A percentile compares a stretch with the other conserved stretches of the same genome.
These are phyloP conservation scores for Hemileccinum rubropunctum DNA, from an alignment of 768 basidiomycete genomes.

Conservation along the genomic window DNA sequence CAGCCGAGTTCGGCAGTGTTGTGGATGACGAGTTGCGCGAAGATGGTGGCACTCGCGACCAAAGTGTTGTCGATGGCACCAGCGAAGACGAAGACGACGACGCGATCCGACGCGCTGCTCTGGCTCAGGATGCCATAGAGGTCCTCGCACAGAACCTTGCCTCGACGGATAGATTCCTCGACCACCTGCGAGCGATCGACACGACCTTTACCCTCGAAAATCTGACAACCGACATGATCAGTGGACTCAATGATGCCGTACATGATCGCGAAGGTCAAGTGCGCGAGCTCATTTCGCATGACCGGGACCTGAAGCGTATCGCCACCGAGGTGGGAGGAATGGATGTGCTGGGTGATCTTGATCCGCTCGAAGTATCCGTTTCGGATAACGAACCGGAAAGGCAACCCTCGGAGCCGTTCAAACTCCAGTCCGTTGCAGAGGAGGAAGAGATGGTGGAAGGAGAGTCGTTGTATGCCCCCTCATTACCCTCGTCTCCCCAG, in stretches of 20 bases:
- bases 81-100: constrained; percentile 31
- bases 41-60: constrained; percentile 11
- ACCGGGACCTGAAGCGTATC: constrained; percentile 77
- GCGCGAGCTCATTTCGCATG: constrained; percentile 72
- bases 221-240: constrained; percentile 73
- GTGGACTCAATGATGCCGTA: constrained; percentile 69
- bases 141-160: constrained; percentile 71
- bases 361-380: constrained; percentile 50
- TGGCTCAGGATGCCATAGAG: constrained; percentile 61
- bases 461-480: constrained; percentile 38
- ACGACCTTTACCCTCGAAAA: constrained; percentile 51
- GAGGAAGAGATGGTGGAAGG: constrained; percentile 41
- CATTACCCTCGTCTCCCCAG: constrained; percentile 43
- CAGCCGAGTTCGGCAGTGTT: constrained; percentile 22
- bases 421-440: constrained; percentile 39
- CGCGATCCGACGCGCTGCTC: constrained; percentile 19
- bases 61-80: constrained; percentile 7
- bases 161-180: constrained; percentile 74
- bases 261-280: constrained; percentile 80
- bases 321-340: constrained; percentile 74
- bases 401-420: constrained; percentile 26
- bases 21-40: constrained; percentile 18
- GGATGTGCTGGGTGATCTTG: constrained; percentile 68
- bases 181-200: constrained; percentile 70
- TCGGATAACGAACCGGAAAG: constrained; percentile 30